A percentile compares a stretch with the other conserved stretches of the same genome.
Conservation (phyloP, 2,329 filamentous ascomycete species). For the Epichloe uncinata region DNA sequence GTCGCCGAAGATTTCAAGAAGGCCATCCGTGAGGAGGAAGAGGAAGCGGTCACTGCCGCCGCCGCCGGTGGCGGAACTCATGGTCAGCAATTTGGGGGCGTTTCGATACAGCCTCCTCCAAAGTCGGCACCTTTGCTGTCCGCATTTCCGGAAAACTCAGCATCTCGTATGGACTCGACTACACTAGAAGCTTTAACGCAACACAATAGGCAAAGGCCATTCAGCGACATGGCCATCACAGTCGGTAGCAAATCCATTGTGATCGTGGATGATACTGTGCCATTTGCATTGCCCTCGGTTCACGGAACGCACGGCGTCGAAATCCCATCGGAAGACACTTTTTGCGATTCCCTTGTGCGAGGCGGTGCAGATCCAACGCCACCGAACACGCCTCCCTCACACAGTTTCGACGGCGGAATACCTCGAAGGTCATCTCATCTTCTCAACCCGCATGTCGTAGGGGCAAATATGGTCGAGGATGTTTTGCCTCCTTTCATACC, state of each 20-base stretch:
- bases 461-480: conserved; percentile 23
- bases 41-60: background rate
- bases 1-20: conserved; percentile 68
- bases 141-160: conserved; percentile 27
- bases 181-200: conserved; percentile 22
- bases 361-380: conserved; percentile 42
- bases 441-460: conserved; percentile 33
- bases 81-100: conserved; percentile 14
- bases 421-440: conserved; percentile 43
- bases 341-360: conserved; percentile 37
- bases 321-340: conserved; percentile 37
- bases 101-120: conserved; percentile 9
- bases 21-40: conserved; percentile 57
- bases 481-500: conserved; percentile 35
- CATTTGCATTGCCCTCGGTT: conserved; percentile 35
- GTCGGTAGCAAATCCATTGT: conserved; percentile 81
- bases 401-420: conserved; percentile 25
- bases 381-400: conserved; percentile 45
- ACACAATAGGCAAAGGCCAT: conserved; percentile 24
- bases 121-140: conserved; percentile 16
- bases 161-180: conserved; percentile 28
- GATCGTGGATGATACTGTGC: conserved; percentile 60
- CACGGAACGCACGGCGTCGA: conserved; percentile 31
- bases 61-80: conserved; percentile 6
- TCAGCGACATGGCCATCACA: conserved; percentile 50